Evolutionary conservation across 2,329 filamentous ascomycete genomes (phyloP), one percentile per base, ranked within the genome.

Genomic region (Fusarium sp.): DNA sequence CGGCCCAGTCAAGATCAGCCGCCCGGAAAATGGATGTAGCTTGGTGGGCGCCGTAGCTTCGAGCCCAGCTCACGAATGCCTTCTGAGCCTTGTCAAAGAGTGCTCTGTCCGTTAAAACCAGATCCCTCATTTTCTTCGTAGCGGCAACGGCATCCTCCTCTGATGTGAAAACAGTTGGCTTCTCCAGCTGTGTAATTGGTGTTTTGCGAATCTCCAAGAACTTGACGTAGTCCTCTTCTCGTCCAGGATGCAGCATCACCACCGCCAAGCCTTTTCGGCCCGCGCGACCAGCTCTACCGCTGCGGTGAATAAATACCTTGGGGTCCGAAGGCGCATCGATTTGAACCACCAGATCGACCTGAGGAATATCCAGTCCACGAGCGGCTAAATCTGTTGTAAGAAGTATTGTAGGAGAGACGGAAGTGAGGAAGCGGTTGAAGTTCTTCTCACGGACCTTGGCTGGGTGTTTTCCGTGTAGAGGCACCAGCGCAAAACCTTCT

Each of bases 271-370:
- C 96, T 65, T 91, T 90, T 65, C 95, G 87, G 1, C 94, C 94
- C 76, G 97, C 97, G 22, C 96, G 88, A 0, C 96, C 96, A 1
- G 96, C 94, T 68, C 96, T 88, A 2, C 96, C 96, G 28, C 96
- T 92, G 7, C 96, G 91, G 79, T 99, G 96, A 63, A 99, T 93
- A 75, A 98, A 98, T 13, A 92, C 94, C 78, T 98, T 98, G 0
- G 94, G 93, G 73, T 98, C 94, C 40, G 91, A 93, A 2, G 76
- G 94, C 80, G 74, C 92, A 76, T 98, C 94, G 43, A 98, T 85
- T 77, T 98, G 95, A 1, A 97, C 87, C 6, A 98, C 94, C 3
- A 98, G 85, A 76, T 98, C 95, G 39, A 98, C 94, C 58, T 94
- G 89, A 0, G 94, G 94, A 56, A 98, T 96, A 77, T 98, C 95